Percentiles rank a stretch among this genome's conserved stretches.
Conservation (phyloP, 768 basidiomycete genomes). For the Psilocybe cyanescens region DNA sequence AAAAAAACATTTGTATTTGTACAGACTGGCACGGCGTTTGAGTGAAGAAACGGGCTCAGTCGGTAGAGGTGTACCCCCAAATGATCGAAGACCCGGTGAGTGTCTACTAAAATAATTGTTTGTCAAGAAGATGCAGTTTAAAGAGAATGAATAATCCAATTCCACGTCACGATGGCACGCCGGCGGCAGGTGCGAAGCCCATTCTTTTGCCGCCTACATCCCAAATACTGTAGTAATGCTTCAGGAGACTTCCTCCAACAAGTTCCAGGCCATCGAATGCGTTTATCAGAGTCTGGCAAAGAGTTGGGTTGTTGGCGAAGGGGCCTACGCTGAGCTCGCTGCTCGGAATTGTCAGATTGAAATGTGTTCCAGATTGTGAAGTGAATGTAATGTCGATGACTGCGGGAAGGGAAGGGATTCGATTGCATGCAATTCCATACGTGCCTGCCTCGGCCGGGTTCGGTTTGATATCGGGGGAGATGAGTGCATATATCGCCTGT, state of each 20-base stretch:
- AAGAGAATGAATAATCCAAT: too few relatives aligned
- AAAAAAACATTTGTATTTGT: too few relatives aligned
- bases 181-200: slow-evolving; percentile 54
- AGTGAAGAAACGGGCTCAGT: too few relatives aligned
- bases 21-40: too few relatives aligned
- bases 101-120: too few relatives aligned
- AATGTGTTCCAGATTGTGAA: slow-evolving; percentile 48
- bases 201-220: slow-evolving; percentile 52
- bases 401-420: slow-evolving; percentile 50
- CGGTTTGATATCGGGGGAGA: slow-evolving; percentile 60
- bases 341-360: slow-evolving; percentile 62
- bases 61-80: too few relatives aligned
- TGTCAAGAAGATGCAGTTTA: too few relatives aligned
- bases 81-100: too few relatives aligned
- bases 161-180: slow-evolving; percentile 19
- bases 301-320: slow-evolving; percentile 49
- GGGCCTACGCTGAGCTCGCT: slow-evolving; percentile 61
- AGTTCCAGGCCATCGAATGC: slow-evolving; percentile 55
- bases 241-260: slow-evolving; percentile 58
- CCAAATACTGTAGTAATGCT: slow-evolving; percentile 66
- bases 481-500: slow-evolving; percentile 59
- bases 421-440: slow-evolving; percentile 56
- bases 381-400: slow-evolving; percentile 57
- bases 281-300: slow-evolving; percentile 63
- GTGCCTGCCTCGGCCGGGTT: slow-evolving; percentile 55